Evolutionary conservation across 768 basidiomycete genomes (phyloP).

Genomic region (Trametes cingulata): DNA sequence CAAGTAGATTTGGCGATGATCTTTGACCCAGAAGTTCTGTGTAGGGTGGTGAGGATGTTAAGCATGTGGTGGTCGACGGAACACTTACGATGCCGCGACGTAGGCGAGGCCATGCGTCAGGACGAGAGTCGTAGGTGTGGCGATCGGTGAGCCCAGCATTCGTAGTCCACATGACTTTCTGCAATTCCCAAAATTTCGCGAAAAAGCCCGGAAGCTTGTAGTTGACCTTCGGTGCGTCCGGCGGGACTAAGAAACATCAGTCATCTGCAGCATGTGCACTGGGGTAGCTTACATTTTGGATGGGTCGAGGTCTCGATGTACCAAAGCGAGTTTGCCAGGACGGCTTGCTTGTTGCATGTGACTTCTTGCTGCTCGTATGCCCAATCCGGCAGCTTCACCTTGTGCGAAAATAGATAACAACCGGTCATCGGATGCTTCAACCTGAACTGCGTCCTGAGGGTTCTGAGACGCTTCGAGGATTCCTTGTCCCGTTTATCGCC

Average conservation of each 20-base stretch:
- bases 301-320: slow-evolving; percentile 87
- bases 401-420: slow-evolving; percentile 97
- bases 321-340: slow-evolving; percentile 88
- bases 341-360: slow-evolving; percentile 98
- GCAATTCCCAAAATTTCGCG: slow-evolving; percentile 86
- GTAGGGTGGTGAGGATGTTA: background rate
- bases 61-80: background rate
- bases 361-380: slow-evolving; percentile 98
- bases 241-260: slow-evolving; percentile 52
- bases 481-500: slow-evolving; percentile 64
- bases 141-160: slow-evolving; percentile 95
- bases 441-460: slow-evolving; percentile 80
- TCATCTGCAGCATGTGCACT: no score
- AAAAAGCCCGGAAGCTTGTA: slow-evolving; percentile 90
- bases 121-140: slow-evolving; percentile 95
- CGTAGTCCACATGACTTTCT: slow-evolving; percentile 95
- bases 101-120: slow-evolving; percentile 86
- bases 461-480: slow-evolving; percentile 70
- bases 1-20: slow-evolving; percentile 93
- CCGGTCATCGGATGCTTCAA: slow-evolving; percentile 84
- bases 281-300: slow-evolving; percentile 55
- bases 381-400: slow-evolving; percentile 97
- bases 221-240: slow-evolving; percentile 79
- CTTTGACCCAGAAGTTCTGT: slow-evolving; percentile 98
- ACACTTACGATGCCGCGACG: slow-evolving; percentile 86